These are phyloP conservation scores for Cercophora sp. DNA, from an alignment of 495 filamentous ascomycete species.

Conservation along the genomic window DNA sequence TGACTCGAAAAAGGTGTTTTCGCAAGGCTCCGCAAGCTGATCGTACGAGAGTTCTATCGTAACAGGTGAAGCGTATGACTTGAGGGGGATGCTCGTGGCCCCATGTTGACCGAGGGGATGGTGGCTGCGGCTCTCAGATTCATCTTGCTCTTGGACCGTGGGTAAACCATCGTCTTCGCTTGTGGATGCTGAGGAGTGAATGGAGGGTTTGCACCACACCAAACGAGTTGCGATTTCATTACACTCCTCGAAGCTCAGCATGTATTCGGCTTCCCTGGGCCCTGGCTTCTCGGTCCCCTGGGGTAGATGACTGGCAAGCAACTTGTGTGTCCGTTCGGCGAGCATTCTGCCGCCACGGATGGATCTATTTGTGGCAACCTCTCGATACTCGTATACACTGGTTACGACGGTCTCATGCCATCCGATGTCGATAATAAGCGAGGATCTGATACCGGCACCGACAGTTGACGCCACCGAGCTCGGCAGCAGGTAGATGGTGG, in stretches of 20 bases:
- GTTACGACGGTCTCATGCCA: conserved; percentile 86
- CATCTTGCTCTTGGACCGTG: conserved; percentile 49
- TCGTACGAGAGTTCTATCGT: conserved; percentile 63
- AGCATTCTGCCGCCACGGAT: conserved; percentile 70
- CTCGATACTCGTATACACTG: conserved; percentile 82
- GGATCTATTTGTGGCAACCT: conserved; percentile 62
- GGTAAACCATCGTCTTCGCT: conserved; percentile 35
- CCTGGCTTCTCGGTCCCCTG: conserved; percentile 14
- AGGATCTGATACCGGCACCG: conserved; percentile 75
- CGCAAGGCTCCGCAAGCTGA: conserved; percentile 66
- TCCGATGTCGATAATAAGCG: conserved; percentile 80
- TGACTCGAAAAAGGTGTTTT: conserved; percentile 66
- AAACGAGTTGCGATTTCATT: conserved; percentile 72
- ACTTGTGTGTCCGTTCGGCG: conserved; percentile 60
- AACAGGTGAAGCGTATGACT: conserved; percentile 39
- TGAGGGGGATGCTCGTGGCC: conserved; percentile 45
- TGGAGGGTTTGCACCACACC: conserved; percentile 63
- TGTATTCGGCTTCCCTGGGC: conserved; percentile 17
- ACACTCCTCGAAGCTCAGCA: conserved; percentile 65
- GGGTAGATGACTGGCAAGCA: conserved; percentile 46
- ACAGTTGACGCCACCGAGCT: conserved; percentile 66
- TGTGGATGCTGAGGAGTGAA: conserved; percentile 4
- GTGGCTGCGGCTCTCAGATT: conserved; percentile 23
- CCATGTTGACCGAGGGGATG: neutral
- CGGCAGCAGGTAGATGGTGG: conserved; percentile 76